phyloP scores from a whole-genome alignment of 1,284 basidiomycete genomes.

The Phlebopus sp. region DNA sequence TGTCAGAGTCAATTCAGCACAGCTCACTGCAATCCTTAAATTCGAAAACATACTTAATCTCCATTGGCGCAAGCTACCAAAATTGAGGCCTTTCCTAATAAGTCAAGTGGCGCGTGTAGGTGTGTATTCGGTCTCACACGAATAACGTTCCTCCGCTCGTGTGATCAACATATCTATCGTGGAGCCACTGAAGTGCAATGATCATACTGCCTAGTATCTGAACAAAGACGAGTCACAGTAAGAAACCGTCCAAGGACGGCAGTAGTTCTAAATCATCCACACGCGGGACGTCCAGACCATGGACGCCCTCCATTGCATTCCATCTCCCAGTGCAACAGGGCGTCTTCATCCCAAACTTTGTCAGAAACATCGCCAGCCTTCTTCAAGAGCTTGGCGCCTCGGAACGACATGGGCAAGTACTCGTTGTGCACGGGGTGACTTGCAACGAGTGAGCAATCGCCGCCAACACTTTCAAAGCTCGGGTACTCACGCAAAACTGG shows the following conservation, averaged over 20 bases:
- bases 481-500: slow-evolving; percentile 59
- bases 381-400: slow-evolving; percentile 49
- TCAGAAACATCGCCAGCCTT: slow-evolving; percentile 48
- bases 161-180: no score
- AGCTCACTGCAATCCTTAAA: background rate
- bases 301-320: slow-evolving; percentile 56
- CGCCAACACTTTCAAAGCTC: background rate
- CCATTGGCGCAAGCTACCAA: background rate
- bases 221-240: no score
- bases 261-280: background rate
- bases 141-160: no score
- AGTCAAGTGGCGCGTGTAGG: no score
- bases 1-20: background rate
- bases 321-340: slow-evolving; percentile 70
- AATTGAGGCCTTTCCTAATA: no score
- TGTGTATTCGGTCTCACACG: no score
- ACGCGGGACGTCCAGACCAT: slow-evolving; percentile 59
- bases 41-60: background rate
- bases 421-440: slow-evolving; percentile 75
- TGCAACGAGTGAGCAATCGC: slow-evolving; percentile 10
- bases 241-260: no score
- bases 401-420: slow-evolving; percentile 49
- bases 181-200: no score
- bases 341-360: slow-evolving; percentile 77
- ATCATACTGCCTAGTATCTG: no score